Evolutionary conservation across 2,329 filamentous ascomycete species (phyloP), one percentile per base, ranked within the genome.

Genomic region (Ascochyta lentis): DNA sequence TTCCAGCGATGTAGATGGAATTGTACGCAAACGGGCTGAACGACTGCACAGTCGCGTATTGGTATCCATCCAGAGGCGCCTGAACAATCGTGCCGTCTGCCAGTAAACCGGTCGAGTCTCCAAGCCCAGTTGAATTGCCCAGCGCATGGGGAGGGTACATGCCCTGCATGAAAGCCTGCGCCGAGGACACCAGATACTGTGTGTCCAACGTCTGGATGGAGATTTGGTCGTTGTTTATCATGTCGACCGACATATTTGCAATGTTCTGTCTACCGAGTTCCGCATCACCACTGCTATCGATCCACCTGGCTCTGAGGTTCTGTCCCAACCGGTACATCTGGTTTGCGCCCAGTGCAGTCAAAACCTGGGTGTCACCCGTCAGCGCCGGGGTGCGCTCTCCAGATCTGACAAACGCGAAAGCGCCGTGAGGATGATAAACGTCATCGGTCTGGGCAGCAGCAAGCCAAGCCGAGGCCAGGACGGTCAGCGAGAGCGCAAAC

Each of bases 91-190:
- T 76, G 1, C 80, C 79, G 69, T 86, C 82, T n/a, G 81, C 77
- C 22, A 82, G 68, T 9, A 78, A 62, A 16, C 74, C 77, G n/a
- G 76, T 71, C 6, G 71, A 65, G 54, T 77, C 71, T 8, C 56
- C 53, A 15, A 53, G 23, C 22, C 58, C 60, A 9, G 58, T 66
- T 8, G 58, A 51, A 26, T 65, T 71, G 22, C 37, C 44, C 4
- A 76, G 70, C 3, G 70, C 66, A 43, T 72, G 69, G 1, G 84
- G 83, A 31, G 85, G 85, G 66, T 86, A 87, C 9, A 87, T 72
- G 7, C 83, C 84, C 67, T 87, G 84, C 77, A 87, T 79, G 63
- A 87, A 87, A 3, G 85, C 84, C 61, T 84, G 81, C 12, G 84
- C 84, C 3, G 84, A 84, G 1, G 80, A 80, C 31, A 80, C 67